Conservation (phyloP, 2,329 filamentous ascomycete genomes). For the Coniosporium tulheliwenetii region DNA sequence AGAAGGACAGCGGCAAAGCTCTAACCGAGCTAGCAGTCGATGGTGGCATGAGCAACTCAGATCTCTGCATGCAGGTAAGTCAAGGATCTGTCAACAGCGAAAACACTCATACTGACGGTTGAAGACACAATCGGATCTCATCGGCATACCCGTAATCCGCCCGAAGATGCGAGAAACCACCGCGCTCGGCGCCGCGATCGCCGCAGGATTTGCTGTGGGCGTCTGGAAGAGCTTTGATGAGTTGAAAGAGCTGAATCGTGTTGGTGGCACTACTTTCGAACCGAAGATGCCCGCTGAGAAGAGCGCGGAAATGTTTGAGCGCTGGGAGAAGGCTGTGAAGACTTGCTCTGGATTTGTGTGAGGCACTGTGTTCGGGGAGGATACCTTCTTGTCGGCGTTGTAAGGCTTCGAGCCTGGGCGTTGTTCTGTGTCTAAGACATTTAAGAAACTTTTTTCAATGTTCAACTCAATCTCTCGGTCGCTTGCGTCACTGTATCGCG, state of each 20-base stretch:
- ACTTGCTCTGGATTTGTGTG: conserved; percentile 15
- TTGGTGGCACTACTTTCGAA: conserved; percentile 53
- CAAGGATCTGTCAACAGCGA: not conserved
- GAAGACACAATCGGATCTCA: conserved; percentile 67
- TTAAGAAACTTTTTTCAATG: too few species aligned
- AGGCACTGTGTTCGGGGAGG: too few species aligned
- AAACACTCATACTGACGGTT: conserved; percentile 1
- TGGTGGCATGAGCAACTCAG: conserved; percentile 77
- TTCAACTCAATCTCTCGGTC: too few species aligned
- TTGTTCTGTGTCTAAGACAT: too few species aligned
- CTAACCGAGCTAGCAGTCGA: conserved; percentile 68
- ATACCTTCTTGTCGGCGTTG: too few species aligned
- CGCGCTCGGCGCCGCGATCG: conserved; percentile 74
- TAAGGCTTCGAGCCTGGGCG: too few species aligned
- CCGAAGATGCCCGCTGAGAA: conserved; percentile 46
- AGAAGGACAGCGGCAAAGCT: conserved; percentile 63
- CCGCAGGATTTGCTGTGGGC: conserved; percentile 68
- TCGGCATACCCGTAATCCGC: conserved; percentile 67
- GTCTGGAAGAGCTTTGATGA: conserved; percentile 66
- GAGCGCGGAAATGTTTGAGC: conserved; percentile 47
- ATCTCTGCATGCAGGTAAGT: conserved; percentile 66
- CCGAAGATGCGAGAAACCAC: conserved; percentile 86
- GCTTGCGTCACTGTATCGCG: too few species aligned
- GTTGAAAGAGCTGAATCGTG: conserved; percentile 55
- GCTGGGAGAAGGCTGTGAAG: conserved; percentile 62